Base-by-base conservation (phyloP, 306 rosid species). In the Castanea sativa region DNA sequence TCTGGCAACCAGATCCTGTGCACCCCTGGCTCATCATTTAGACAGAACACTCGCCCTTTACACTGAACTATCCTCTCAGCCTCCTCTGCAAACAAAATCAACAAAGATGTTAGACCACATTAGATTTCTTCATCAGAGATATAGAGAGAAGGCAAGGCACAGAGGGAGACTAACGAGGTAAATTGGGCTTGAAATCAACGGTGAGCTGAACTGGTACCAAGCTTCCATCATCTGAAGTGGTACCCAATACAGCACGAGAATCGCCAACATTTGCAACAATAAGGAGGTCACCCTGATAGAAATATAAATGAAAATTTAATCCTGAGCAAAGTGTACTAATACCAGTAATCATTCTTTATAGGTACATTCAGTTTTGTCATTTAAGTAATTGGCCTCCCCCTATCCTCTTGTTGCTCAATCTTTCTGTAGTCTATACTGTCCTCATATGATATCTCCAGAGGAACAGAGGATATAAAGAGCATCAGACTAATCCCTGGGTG, bases 131-230 rank as follows among this genome's bases (percentile, higher is more conserved):
- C 12, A 73, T 63, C 61, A 49, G 16, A 49, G 53, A 49, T 0
- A 29, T 13, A 49, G 71, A 60, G 23, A 21, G 43, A 59, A 5
- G 56, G 10, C 55, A 52, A 4, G 27, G n/a, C 21, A 0, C 4
- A 29, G 79, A 83, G 52, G 29, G 69, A 82, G 61, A 89, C 97
- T 83, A 6, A 95, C 99, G 90, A 57, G 99, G 99, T 71, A 95
- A 85, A 83, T 89, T 90, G 51, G 99, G 99, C 90, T 95, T 95
- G 89, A 90, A 95, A 90, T 95, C 99, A 12, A 91, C 79, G 35
- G 99, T 90, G n/a, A 95, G 90, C 79, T 92, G 99, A 83, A 91
- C 78, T 9, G 97, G 65, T 0, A 69, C 80, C 75, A 93, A 75
- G 83, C 81, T 91, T 82, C 92, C 98, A 83, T 92, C 92, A 55